Conservation (phyloP, 257 asterid genomes). For the Dorcoceras hygrometricum region DNA sequence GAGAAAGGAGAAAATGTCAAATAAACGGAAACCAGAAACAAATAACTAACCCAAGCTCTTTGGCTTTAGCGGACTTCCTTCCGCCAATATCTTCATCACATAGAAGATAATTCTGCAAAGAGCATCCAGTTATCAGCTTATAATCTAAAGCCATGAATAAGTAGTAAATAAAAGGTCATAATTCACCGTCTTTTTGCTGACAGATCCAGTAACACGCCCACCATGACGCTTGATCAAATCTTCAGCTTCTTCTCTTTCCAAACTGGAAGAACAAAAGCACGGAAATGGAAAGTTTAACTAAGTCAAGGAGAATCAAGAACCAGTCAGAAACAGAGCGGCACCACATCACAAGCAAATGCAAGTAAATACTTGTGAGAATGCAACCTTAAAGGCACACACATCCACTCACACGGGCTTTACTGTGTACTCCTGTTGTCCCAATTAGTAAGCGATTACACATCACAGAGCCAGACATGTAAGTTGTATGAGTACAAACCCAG, state of each 20-base stretch:
- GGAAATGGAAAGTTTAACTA: slow-evolving; percentile 17
- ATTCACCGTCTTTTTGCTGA: slow-evolving; percentile 98
- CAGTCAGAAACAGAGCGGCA: slow-evolving; percentile 9
- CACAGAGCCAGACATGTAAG: slow-evolving; percentile 12
- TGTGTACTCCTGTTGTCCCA: neutral
- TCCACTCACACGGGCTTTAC: slow-evolving; percentile 3
- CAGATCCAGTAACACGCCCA: slow-evolving; percentile 97
- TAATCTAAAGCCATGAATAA: slow-evolving; percentile 17
- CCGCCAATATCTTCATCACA: slow-evolving; percentile 98
- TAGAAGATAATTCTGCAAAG: slow-evolving; percentile 81
- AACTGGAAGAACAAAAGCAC: slow-evolving; percentile 47
- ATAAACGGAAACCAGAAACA: slow-evolving; percentile 17
- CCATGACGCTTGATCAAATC: slow-evolving; percentile 94
- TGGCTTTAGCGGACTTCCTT: slow-evolving; percentile 80
- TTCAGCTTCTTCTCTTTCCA: slow-evolving; percentile 99
- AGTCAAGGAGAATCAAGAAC: slow-evolving; percentile 15
- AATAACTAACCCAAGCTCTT: slow-evolving; percentile 84
- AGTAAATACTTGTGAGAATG: neutral
- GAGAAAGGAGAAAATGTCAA: slow-evolving; percentile 7
- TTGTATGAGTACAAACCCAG: slow-evolving; percentile 12
- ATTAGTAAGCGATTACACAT: neutral
- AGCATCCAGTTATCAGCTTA: slow-evolving; percentile 26
- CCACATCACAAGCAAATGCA: slow-evolving; percentile 13
- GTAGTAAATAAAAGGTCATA: slow-evolving; percentile 22
- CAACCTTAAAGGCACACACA: slow-evolving; percentile 2